Evolutionary conservation across 495 filamentous ascomycete species (phyloP), one percentile per base, ranked within the genome.

Genomic region (Chaetomium cochliodes): DNA sequence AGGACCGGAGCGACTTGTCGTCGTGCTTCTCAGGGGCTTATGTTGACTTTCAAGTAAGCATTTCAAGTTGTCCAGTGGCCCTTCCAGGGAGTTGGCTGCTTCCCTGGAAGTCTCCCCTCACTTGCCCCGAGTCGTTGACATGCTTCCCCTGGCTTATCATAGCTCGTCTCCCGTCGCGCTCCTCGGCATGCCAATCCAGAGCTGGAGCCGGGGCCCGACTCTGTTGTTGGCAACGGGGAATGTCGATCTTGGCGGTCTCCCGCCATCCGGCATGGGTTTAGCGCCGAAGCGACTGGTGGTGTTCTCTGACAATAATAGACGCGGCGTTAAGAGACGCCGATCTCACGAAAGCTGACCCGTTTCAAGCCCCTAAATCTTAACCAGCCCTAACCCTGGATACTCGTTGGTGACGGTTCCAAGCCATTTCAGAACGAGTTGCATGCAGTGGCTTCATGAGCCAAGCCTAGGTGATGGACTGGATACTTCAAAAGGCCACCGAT

Each of bases 11-110:
- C 13, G 30, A 50, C 15, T 50, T 39, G 8, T 23, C 28, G 6
- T 9, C 5, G 18, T 11, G 47, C 51, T 41, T 5, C 4, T 26
- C 58, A 51, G 46, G 58, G 47, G 58, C 58, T 61, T 61, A 61
- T 61, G 58, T 61, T 61, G 58, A 52, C 58, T 52, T 51, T 23
- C 22, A 52, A 37, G 58, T 61, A 51, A 61, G 58, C 58, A 60
- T n/a, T n/a, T 18, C 57, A 41, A 59, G 16, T 11, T 1, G 15
- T 22, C 54, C n/a, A 7, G 6, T 18, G 8, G 9, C 33, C 30
- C n/a, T 22, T 25, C 22, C 37, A 9, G 18, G n/a, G 41, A 42
- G 26, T 30, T 12, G 23, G 28, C 9, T 33, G 33, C 23, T 47
- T 50, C 46, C 33, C 16, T 41, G 52, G 52, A 30, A 41, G 37